Percentiles rank a stretch among this genome's conserved stretches.
These are phyloP conservation scores for Speleostelium caveatum DNA, from an alignment of 78 protist species.

Conservation along the genomic window DNA sequence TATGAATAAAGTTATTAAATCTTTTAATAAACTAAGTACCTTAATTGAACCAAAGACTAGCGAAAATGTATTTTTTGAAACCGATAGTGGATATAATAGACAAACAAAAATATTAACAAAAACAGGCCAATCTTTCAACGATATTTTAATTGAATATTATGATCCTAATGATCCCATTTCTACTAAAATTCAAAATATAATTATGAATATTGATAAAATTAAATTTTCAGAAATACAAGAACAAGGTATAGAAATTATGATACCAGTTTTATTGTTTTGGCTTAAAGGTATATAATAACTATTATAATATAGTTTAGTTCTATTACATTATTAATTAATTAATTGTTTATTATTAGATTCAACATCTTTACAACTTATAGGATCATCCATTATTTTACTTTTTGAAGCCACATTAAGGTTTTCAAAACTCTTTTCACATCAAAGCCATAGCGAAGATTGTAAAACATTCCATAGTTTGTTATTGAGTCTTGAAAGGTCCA, in stretches of 20 bases:
- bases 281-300: no score
- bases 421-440: background rate
- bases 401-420: constrained; percentile 19
- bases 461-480: no score
- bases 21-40: constrained; percentile 23
- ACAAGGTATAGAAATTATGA: constrained; percentile 26
- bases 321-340: no score
- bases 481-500: no score
- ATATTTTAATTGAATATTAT: constrained; percentile 12
- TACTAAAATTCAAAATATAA: background rate
- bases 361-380: background rate
- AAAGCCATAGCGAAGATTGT: constrained; percentile 7
- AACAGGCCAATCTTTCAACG: constrained; percentile 3
- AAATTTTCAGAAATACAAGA: constrained; percentile 37
- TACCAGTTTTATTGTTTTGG: constrained; percentile 43
- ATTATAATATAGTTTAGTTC: no score
- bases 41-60: background rate
- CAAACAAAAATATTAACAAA: background rate
- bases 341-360: no score
- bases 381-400: constrained; percentile 9
- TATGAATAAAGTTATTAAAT: constrained; percentile 42
- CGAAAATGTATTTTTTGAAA: background rate
- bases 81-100: background rate
- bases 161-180: constrained; percentile 7
- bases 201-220: constrained; percentile 31